Evolutionary conservation across 2,329 filamentous ascomycete genomes (phyloP).

Genomic region (Magnaporthiopsis incrustans): DNA sequence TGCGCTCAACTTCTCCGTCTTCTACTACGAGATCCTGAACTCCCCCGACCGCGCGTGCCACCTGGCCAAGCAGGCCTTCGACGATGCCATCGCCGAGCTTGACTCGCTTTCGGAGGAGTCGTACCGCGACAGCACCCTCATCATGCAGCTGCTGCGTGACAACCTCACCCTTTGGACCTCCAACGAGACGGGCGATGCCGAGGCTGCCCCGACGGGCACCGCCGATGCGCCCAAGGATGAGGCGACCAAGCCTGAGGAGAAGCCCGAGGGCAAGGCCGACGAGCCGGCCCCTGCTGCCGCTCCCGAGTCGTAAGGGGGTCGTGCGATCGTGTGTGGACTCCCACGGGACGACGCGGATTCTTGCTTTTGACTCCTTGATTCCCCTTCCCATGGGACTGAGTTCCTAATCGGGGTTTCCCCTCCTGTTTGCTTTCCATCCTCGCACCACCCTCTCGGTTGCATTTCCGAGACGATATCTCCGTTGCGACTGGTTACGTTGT

Average conservation of each 20-base stretch:
- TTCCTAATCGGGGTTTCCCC: constrained; percentile 1
- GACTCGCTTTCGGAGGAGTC: constrained; percentile 96
- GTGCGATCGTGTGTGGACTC: neutral
- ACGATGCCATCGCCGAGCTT: constrained; percentile 94
- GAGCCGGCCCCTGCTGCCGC: constrained; percentile 29
- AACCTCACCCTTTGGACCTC: constrained; percentile 99
- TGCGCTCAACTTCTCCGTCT: constrained; percentile 94
- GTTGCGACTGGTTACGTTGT: constrained; percentile 3
- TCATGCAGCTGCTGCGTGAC: constrained; percentile 97
- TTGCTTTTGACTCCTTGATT: no score
- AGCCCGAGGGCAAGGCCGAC: constrained; percentile 38
- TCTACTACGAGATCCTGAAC: constrained; percentile 99
- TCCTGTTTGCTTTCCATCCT: constrained; percentile 2
- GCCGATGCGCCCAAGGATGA: constrained; percentile 65
- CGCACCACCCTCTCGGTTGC: constrained; percentile 1
- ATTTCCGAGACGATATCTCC: constrained; percentile 1
- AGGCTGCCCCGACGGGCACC: constrained; percentile 37
- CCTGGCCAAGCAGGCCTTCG: constrained; percentile 90
- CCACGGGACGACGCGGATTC: neutral
- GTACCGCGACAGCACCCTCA: constrained; percentile 98
- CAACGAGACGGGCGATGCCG: constrained; percentile 58
- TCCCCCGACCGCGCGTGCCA: constrained; percentile 97
- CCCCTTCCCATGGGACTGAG: neutral
- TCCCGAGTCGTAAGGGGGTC: constrained; percentile 42
- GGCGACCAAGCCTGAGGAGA: constrained; percentile 45